These are phyloP conservation scores for Auricularia heimuer DNA, from an alignment of 768 basidiomycete species.

Conservation along the genomic window DNA sequence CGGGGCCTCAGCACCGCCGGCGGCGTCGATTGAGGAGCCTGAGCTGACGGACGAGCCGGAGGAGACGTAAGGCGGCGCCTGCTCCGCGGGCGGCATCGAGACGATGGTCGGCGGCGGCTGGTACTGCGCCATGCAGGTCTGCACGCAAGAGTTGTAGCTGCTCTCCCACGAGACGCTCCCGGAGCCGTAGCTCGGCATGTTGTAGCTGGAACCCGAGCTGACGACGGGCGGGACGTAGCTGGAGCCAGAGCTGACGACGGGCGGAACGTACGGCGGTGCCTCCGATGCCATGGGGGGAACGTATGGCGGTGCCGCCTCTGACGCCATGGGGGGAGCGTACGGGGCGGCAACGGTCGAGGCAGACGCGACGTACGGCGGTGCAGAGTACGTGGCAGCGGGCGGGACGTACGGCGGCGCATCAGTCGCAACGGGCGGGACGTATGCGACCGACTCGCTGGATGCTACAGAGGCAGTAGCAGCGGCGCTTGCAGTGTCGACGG, in stretches of 20 bases:
- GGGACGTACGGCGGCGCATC: too few relatives aligned
- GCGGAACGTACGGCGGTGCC: not conserved
- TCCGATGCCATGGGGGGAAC: not conserved
- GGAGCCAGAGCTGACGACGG: conserved; percentile 2
- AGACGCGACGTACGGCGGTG: too few relatives aligned
- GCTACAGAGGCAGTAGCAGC: not conserved
- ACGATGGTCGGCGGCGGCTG: conserved; percentile 13
- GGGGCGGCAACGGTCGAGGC: too few relatives aligned
- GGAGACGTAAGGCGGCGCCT: conserved; percentile 12
- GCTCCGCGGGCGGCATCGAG: not conserved
- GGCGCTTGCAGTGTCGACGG: not conserved
- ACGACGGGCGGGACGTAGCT: conserved; percentile 4
- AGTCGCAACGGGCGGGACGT: not conserved
- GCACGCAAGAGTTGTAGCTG: not conserved
- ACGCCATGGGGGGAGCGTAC: too few relatives aligned
- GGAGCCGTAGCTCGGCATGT: conserved; percentile 8
- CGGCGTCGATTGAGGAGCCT: conserved; percentile 9
- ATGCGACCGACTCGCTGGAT: not conserved
- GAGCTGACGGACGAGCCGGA: conserved; percentile 15
- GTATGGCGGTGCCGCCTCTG: not conserved
- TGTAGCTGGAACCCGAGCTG: conserved; percentile 4
- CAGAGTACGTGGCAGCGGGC: too few relatives aligned
- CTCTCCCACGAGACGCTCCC: conserved; percentile 2
- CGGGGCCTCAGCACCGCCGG: too few relatives aligned
- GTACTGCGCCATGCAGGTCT: conserved; percentile 9